Conservation (phyloP, 108 stramenopile genomes). For the Pseudonitzschia pungens region DNA sequence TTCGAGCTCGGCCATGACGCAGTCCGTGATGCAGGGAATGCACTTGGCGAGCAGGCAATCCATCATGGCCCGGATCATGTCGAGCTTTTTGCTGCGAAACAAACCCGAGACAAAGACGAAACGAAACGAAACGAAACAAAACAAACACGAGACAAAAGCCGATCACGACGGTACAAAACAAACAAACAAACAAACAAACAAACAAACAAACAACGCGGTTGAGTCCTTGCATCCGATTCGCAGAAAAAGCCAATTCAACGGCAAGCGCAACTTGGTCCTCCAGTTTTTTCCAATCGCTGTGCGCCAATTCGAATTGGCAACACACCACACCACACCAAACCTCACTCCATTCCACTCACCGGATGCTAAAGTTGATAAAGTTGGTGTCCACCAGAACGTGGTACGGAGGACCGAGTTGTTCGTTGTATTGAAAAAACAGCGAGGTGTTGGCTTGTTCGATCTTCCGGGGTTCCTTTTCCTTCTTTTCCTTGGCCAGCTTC, state of each 20-base stretch:
- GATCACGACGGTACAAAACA: no score
- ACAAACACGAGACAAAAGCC: not conserved
- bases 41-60: constrained; percentile 99
- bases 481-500: constrained; percentile 46
- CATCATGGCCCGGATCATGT: constrained; percentile 98
- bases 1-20: constrained; percentile 99
- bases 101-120: constrained; percentile 4
- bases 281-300: no score
- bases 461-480: constrained; percentile 65
- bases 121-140: constrained; percentile 3
- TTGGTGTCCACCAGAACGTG: constrained; percentile 98
- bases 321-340: not conserved
- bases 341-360: constrained; percentile 33
- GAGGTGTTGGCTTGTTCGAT: constrained; percentile 88
- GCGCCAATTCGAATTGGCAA: no score
- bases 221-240: no score
- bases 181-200: no score
- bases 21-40: constrained; percentile 96
- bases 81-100: constrained; percentile 88
- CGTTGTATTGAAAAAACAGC: constrained; percentile 98
- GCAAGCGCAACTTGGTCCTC: no score
- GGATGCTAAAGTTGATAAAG: constrained; percentile 98
- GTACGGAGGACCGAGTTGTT: constrained; percentile 97
- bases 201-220: no score
- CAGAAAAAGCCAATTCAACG: no score